These are phyloP conservation scores for Coleophoma eucalyptorum DNA, from an alignment of 2,329 filamentous ascomycete species.

Conservation along the genomic window DNA sequence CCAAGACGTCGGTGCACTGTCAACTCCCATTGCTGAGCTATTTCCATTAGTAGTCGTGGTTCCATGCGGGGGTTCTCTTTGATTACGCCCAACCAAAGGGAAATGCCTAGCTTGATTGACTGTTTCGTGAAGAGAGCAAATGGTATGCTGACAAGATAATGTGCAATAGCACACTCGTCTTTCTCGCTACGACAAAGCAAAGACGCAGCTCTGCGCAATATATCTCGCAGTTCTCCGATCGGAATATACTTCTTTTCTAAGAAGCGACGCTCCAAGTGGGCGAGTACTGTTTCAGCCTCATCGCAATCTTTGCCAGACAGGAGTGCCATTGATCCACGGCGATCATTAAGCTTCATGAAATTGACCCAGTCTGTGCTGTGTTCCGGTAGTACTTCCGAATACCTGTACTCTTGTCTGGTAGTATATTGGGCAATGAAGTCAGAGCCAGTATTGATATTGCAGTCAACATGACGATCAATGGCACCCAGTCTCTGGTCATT, in stretches of 20 bases:
- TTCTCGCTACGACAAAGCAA: conserved; percentile 75
- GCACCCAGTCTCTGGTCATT: conserved; percentile 84
- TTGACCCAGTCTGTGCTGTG: conserved; percentile 63
- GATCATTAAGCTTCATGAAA: conserved; percentile 51
- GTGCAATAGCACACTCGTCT: conserved; percentile 75
- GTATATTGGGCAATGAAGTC: conserved; percentile 98
- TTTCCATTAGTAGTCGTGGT: conserved; percentile 78
- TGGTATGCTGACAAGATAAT: conserved; percentile 87
- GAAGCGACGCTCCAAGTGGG: conserved; percentile 69
- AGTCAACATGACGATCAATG: conserved; percentile 70
- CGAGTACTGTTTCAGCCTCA: conserved; percentile 62
- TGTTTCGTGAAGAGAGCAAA: conserved; percentile 93
- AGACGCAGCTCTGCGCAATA: conserved; percentile 79
- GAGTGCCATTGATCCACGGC: conserved; percentile 35
- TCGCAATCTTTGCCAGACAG: conserved; percentile 49
- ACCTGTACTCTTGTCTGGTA: conserved; percentile 91
- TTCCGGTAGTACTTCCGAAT: conserved; percentile 71
- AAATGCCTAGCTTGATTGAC: conserved; percentile 92
- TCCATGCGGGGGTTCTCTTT: conserved; percentile 92
- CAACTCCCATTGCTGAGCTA: conserved; percentile 86
- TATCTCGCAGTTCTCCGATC: conserved; percentile 72
- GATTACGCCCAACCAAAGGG: conserved; percentile 93
- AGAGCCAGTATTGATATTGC: conserved; percentile 83
- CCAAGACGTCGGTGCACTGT: conserved; percentile 75
- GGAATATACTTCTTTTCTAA: conserved; percentile 66